Percentiles rank a stretch among this genome's conserved stretches.
These are phyloP conservation scores for Blepharisma japonicum DNA, from an alignment of 73 alveolate species.

Conservation along the genomic window DNA sequence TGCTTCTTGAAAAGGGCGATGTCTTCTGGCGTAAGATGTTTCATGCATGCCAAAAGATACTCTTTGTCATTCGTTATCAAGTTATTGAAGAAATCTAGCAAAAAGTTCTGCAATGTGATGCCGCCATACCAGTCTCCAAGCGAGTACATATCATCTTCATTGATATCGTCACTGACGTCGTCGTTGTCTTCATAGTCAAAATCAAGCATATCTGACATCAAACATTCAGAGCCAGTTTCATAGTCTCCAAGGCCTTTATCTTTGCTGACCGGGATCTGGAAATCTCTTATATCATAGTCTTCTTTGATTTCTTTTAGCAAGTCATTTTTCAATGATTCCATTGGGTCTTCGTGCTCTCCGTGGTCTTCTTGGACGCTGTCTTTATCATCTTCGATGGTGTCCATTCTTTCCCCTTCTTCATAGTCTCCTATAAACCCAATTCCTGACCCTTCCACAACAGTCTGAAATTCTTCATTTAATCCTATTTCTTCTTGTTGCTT, in stretches of 20 bases:
- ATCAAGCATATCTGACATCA: constrained; percentile 92
- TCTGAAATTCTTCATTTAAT: constrained; percentile 33
- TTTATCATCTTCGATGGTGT: constrained; percentile 67
- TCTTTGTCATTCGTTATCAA: constrained; percentile 68
- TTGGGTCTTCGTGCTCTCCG: constrained; percentile 30
- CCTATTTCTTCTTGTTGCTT: constrained; percentile 39
- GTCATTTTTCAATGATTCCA: constrained; percentile 40
- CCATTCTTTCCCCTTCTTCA: constrained; percentile 46
- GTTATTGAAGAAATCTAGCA: constrained; percentile 65
- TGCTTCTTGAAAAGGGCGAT: constrained; percentile 70
- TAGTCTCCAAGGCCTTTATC: constrained; percentile 92
- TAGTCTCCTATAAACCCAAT: constrained; percentile 41
- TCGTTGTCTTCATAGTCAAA: constrained; percentile 95
- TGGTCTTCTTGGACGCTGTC: constrained; percentile 38
- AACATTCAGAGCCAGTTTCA: constrained; percentile 94
- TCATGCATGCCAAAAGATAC: constrained; percentile 77
- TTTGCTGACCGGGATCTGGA: constrained; percentile 78
- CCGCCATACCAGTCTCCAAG: constrained; percentile 67
- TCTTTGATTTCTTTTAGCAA: constrained; percentile 53
- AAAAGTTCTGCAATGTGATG: constrained; percentile 55
- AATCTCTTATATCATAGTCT: constrained; percentile 65
- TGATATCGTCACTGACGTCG: constrained; percentile 89
- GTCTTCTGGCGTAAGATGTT: constrained; percentile 79
- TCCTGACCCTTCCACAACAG: constrained; percentile 32
- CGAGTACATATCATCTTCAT: constrained; percentile 88